Conservation (phyloP, 225 moss, liverwort and hornwort genomes). For the Thuidium tamariscinum region DNA sequence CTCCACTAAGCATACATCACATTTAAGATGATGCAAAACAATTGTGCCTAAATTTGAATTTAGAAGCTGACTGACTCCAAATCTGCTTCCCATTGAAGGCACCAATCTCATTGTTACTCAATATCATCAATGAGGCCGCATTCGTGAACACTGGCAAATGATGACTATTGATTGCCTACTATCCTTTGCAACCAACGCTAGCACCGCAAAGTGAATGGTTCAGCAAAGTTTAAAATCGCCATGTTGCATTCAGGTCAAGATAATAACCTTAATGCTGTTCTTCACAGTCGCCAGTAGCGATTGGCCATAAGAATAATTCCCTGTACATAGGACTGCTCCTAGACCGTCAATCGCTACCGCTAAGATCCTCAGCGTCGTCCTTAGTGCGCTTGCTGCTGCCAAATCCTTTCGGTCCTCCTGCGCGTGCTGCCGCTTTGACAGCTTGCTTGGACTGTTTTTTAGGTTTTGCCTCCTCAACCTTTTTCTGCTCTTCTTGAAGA, state of each 20-base stretch:
- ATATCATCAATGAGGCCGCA: not conserved
- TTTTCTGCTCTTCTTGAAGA: slow-evolving; percentile 33
- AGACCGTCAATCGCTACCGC: not conserved
- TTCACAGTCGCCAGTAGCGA: not conserved
- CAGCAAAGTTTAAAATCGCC: not conserved
- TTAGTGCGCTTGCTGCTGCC: slow-evolving; percentile 19
- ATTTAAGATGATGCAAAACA: not conserved
- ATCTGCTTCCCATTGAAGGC: not conserved
- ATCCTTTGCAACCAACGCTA: not conserved
- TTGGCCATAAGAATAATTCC: not conserved
- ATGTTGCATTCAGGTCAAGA: not conserved
- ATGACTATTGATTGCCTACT: not conserved
- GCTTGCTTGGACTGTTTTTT: slow-evolving; percentile 21
- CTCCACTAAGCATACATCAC: not conserved
- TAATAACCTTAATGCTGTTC: not conserved
- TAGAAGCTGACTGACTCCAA: not conserved
- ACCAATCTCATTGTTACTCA: not conserved
- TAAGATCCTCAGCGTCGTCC: slow-evolving; percentile 10
- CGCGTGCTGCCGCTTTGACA: slow-evolving; percentile 17
- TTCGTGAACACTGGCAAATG: not conserved
- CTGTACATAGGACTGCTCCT: not conserved
- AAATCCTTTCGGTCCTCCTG: slow-evolving; percentile 40
- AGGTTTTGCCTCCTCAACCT: not conserved
- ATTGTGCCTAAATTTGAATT: not conserved
- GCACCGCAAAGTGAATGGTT: not conserved